Conservation (phyloP, 441 rosid genomes). For the Biscutella laevigata region DNA sequence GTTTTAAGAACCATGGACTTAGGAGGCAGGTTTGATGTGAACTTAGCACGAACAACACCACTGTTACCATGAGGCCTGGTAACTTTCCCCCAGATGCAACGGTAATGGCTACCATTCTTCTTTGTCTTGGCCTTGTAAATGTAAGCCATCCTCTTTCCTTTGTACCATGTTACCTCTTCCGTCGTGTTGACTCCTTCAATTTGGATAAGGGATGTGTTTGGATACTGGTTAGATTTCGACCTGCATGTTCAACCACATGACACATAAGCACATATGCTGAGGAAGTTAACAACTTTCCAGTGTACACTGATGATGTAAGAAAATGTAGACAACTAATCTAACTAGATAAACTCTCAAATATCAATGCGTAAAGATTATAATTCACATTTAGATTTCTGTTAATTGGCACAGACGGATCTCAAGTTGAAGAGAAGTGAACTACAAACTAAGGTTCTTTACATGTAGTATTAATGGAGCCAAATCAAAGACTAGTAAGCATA, state of each 20-base stretch:
- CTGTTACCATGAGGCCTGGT: constrained; percentile 81
- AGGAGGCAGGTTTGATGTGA: constrained; percentile 80
- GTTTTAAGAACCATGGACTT: constrained; percentile 58
- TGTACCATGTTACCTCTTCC: constrained; percentile 76
- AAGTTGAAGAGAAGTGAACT: too few species aligned
- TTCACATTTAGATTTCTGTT: too few species aligned
- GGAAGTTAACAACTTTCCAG: neutral
- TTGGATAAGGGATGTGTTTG: constrained; percentile 70
- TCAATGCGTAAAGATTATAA: too few species aligned
- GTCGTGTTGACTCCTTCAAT: constrained; percentile 85
- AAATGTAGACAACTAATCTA: neutral
- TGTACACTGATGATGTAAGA: neutral
- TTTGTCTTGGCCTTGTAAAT: constrained; percentile 82
- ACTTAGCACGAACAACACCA: constrained; percentile 79
- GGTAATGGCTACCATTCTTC: constrained; percentile 67
- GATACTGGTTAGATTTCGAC: constrained; percentile 89
- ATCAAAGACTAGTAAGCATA: neutral
- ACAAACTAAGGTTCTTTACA: neutral
- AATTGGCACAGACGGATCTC: too few species aligned
- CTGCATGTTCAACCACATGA: too few species aligned
- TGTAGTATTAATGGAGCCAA: neutral
- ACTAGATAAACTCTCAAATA: neutral
- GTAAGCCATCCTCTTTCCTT: constrained; percentile 72
- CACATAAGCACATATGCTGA: too few species aligned
- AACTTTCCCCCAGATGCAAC: constrained; percentile 92